Conservation (phyloP, 2,329 filamentous ascomycete species). For the Davidsoniella australis region DNA sequence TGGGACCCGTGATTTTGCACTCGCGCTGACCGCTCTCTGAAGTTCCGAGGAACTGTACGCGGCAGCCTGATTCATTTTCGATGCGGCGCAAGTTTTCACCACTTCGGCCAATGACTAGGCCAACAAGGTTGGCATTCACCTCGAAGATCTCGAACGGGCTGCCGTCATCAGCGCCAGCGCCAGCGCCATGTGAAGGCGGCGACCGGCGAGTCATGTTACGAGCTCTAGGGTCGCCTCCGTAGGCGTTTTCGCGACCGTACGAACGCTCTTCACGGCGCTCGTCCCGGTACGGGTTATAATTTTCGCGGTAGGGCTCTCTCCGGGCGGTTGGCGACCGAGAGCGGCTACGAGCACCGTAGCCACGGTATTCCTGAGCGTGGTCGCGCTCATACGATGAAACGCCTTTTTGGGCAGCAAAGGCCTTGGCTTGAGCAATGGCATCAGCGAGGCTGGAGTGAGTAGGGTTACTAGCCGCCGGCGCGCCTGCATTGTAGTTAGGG, state of each 20-base stretch:
- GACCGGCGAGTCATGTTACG: slow-evolving; percentile 60
- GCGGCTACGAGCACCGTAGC: slow-evolving; percentile 33
- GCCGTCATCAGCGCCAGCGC: slow-evolving; percentile 42
- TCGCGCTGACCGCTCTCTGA: slow-evolving; percentile 60
- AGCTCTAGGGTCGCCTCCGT: slow-evolving; percentile 16
- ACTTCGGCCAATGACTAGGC: slow-evolving; percentile 77
- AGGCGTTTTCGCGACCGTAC: slow-evolving; percentile 31
- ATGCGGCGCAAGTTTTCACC: slow-evolving; percentile 79
- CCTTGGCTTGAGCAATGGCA: slow-evolving; percentile 69
- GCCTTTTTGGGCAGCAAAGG: slow-evolving; percentile 65
- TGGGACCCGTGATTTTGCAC: slow-evolving; percentile 69
- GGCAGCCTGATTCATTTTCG: slow-evolving; percentile 63
- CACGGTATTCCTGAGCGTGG: slow-evolving; percentile 13
- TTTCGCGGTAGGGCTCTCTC: slow-evolving; percentile 56
- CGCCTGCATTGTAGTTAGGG: background rate
- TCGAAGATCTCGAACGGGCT: slow-evolving; percentile 53
- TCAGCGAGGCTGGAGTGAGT: slow-evolving; percentile 26
- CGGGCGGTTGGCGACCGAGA: slow-evolving; percentile 55
- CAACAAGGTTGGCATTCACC: slow-evolving; percentile 74
- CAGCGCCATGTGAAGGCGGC: slow-evolving; percentile 34
- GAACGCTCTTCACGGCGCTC: slow-evolving; percentile 57
- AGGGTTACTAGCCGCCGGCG: background rate
- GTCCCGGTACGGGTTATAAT: slow-evolving; percentile 69
- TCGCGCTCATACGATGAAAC: slow-evolving; percentile 42
- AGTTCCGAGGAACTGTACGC: slow-evolving; percentile 75